Conservation (phyloP, 75 land plant species). For the Sequoia sempervirens region DNA sequence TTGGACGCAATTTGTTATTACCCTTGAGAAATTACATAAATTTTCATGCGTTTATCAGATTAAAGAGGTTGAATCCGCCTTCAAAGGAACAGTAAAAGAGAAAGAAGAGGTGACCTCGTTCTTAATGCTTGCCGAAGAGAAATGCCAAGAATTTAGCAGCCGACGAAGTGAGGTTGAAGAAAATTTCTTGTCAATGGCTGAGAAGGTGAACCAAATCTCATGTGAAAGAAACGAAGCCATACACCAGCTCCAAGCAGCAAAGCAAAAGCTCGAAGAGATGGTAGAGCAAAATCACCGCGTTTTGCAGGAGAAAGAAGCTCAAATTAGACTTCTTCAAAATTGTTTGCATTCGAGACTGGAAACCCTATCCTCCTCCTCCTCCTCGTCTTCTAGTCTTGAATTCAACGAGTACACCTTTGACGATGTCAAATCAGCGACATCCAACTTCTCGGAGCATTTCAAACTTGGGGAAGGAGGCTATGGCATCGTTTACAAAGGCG, state of each 20-base stretch:
- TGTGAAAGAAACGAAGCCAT: neutral
- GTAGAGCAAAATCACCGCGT: neutral
- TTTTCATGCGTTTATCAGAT: neutral
- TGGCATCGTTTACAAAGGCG: conserved; percentile 77
- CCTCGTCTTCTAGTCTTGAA: neutral
- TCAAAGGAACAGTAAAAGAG: neutral
- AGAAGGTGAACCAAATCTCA: neutral
- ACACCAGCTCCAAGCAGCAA: too few species aligned
- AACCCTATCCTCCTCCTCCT: neutral
- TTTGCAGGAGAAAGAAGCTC: neutral
- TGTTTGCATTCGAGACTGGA: neutral
- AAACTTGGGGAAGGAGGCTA: conserved; percentile 63
- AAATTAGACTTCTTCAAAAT: neutral
- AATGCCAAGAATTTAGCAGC: neutral
- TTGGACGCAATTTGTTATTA: neutral
- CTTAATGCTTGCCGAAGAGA: neutral
- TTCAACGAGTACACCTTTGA: conserved; percentile 2
- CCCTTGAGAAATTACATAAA: neutral
- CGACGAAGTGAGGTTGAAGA: neutral
- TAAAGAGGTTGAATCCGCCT: neutral
- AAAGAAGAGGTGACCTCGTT: neutral
- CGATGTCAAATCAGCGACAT: conserved; percentile 21
- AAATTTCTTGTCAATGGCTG: neutral
- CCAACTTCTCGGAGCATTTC: conserved; percentile 17
- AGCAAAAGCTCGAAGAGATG: too few species aligned